A percentile compares a stretch with the other conserved stretches of the same genome.
Evolutionary conservation across 1,139 yeast species (phyloP).

Genomic region (Suhomyces panamericanus): DNA sequence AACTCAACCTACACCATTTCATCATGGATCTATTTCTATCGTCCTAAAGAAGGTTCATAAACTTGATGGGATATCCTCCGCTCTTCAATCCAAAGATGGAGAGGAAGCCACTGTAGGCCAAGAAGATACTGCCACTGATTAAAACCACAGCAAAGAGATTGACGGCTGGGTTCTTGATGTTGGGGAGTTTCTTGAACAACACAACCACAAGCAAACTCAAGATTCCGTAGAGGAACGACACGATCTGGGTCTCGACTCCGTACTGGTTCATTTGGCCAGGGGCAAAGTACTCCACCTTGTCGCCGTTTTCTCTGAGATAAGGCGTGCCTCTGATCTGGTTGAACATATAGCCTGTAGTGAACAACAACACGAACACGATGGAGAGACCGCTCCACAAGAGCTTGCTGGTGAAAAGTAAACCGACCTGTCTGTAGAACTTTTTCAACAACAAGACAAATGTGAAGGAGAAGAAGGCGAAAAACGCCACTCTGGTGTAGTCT

Average conservation of each 20-base stretch:
- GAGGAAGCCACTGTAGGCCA: slow-evolving; percentile 56
- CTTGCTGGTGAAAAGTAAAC: slow-evolving; percentile 28
- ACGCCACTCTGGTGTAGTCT: slow-evolving; percentile 50
- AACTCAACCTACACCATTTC: too few species aligned
- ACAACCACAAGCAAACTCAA: slow-evolving; percentile 51
- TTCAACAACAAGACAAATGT: slow-evolving; percentile 22
- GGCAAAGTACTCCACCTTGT: slow-evolving; percentile 59
- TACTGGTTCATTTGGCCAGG: slow-evolving; percentile 73
- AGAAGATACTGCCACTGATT: slow-evolving; percentile 42
- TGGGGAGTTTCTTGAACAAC: slow-evolving; percentile 51
- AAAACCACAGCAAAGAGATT: slow-evolving; percentile 45
- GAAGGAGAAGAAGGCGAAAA: slow-evolving; percentile 45
- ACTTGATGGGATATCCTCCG: slow-evolving; percentile 59
- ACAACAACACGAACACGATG: slow-evolving; percentile 62
- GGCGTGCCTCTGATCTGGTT: slow-evolving; percentile 80
- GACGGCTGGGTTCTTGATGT: slow-evolving; percentile 40
- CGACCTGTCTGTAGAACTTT: slow-evolving; percentile 37
- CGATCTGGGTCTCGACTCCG: slow-evolving; percentile 80
- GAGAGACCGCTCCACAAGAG: slow-evolving; percentile 66
- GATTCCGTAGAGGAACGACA: slow-evolving; percentile 62
- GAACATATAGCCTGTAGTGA: slow-evolving; percentile 92
- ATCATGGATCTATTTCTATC: neutral
- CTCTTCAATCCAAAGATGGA: slow-evolving; percentile 59
- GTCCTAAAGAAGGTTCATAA: slow-evolving; percentile 30
- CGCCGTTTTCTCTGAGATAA: slow-evolving; percentile 59